Evolutionary conservation across 345 rosid species (phyloP).

Genomic region (Salix udensis): DNA sequence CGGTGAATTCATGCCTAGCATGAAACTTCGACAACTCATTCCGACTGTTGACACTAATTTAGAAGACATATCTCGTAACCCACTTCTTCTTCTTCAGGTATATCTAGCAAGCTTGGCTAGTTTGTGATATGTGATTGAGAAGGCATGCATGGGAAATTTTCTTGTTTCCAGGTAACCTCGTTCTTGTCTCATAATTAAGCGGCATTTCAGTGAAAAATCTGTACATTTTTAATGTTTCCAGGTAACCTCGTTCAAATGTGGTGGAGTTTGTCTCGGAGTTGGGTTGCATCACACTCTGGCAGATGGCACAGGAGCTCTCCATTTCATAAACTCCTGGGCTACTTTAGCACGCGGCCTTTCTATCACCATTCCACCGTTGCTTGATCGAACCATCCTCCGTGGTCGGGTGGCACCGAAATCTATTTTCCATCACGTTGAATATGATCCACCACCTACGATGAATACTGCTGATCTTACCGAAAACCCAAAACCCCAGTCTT

Average conservation of each 20-base stretch:
- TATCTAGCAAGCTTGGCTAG: not conserved
- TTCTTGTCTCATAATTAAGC: too few relatives aligned
- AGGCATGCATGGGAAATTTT: too few relatives aligned
- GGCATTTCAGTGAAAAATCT: too few relatives aligned
- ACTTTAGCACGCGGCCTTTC: not conserved
- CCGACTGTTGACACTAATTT: not conserved
- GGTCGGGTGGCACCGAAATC: not conserved
- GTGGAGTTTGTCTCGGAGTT: slow-evolving; percentile 12
- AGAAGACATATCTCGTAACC: not conserved
- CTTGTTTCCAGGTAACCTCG: too few relatives aligned
- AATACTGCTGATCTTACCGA: not conserved
- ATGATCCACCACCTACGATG: not conserved
- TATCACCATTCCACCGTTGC: not conserved
- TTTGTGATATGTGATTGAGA: too few relatives aligned
- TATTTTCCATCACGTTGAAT: slow-evolving; percentile 1
- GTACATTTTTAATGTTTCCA: not conserved
- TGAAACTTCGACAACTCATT: not conserved
- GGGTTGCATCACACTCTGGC: slow-evolving; percentile 1
- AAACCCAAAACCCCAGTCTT: too few relatives aligned
- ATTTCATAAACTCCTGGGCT: slow-evolving; percentile 10
- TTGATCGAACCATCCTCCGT: slow-evolving; percentile 12
- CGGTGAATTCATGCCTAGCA: not conserved
- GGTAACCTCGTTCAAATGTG: slow-evolving; percentile 13
- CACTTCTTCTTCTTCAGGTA: not conserved
- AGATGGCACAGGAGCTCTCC: not conserved